Conservation (phyloP, 1,284 basidiomycete genomes). For the Boletus hoseneyae region DNA sequence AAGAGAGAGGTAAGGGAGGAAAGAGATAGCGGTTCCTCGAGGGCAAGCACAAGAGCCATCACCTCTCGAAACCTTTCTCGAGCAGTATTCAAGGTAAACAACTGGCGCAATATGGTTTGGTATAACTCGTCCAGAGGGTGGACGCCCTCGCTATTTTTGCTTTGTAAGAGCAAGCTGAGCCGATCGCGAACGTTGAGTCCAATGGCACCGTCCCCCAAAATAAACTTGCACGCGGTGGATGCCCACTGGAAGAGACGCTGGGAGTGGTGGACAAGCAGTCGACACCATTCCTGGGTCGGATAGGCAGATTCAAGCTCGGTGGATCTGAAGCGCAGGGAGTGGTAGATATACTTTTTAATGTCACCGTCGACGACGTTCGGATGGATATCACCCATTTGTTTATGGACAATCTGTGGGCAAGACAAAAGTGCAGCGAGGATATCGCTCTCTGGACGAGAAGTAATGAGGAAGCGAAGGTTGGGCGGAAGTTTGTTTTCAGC, state of each 20-base stretch:
- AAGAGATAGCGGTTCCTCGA: background rate
- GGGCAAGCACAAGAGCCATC: background rate
- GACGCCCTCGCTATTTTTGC: too few relatives aligned
- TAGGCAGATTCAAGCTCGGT: conserved; percentile 15
- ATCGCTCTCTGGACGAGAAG: background rate
- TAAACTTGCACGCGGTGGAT: background rate
- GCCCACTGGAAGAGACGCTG: background rate
- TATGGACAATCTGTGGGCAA: background rate
- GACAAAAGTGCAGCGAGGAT: background rate
- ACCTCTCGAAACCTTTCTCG: background rate
- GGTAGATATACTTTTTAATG: background rate
- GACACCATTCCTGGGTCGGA: conserved; percentile 11
- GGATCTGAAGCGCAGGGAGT: background rate
- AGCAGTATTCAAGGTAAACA: background rate
- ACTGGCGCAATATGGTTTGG: background rate
- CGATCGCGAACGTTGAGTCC: background rate
- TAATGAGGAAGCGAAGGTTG: background rate
- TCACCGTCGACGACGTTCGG: background rate
- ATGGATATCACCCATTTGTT: background rate
- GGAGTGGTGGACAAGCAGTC: background rate
- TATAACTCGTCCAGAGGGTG: background rate
- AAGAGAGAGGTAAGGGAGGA: background rate
- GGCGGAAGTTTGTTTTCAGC: background rate
- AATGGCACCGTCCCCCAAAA: conserved; percentile 9
- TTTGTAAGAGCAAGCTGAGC: background rate